Base-by-base conservation (phyloP, 2,329 filamentous ascomycete genomes). In the Aphanoascus verrucosus region DNA sequence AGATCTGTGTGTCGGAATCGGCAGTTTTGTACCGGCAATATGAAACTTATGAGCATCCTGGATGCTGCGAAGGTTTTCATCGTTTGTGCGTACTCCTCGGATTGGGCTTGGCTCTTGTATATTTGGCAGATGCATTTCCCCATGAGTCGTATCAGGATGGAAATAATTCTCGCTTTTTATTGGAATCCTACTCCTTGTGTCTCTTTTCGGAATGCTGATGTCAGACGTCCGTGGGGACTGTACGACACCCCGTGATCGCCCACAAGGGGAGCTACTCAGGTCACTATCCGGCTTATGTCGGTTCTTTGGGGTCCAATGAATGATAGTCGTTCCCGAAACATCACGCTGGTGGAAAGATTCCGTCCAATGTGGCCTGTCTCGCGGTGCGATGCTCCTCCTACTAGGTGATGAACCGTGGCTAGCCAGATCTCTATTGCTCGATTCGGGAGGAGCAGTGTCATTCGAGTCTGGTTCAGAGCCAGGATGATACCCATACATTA, bases 151-250 rank as follows among this genome's bases (percentile, higher is more conserved):
- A 12, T 14, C 17, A 34, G 14, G 4, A 14, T 37, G 9, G n/a
- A 15, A 48, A 2, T 11, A 8, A 3, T 11, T 49, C 35, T 49
- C 44, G 7, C 11, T 23, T 17, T 49, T 48, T 17, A 8, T 38
- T 6, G 51, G 51, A 19, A 53, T 48, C 14, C 32, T 53, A 23
- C 51, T 53, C 14, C 19, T 46, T 23, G 17, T 35, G 14, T 37
- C 44, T 31, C 51, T 47, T 23, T 53, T 53, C 1, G 35, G 45
- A 20, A 53, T 43, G 35, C 15, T 47, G 12, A 53, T 23, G 37
- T 35, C 51, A 32, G 32, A 40, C 1, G 17, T 32, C n/a, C 51
- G 35, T 14, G 51, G 51, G n/a, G 51, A 53, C 8, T 14, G 35
- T 15, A 32, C 14, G 17, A 48, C 2, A 4, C 14, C 23, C 3